Evolutionary conservation across 1,284 basidiomycete species (phyloP), one percentile per base, ranked within the genome.

Genomic region (Cryptococcus sp.): DNA sequence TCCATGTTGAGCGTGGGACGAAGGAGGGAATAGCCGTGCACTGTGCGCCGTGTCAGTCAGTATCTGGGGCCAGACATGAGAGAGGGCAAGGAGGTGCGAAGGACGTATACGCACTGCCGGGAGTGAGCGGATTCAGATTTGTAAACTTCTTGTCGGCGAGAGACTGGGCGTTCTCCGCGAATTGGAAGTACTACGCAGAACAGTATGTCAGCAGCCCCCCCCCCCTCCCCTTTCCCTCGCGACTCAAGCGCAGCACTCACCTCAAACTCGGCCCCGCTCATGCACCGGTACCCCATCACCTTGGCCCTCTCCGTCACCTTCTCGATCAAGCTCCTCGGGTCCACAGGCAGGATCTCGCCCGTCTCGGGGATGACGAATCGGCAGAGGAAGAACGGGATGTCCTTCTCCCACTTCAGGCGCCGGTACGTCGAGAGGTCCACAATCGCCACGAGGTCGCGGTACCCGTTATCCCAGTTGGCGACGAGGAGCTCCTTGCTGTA

Each of bases 1-100:
- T 84, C 86, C 63, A 86, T 86, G 77, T 97, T 95, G 38, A 95
- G 77, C 49, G 91, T 88, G 0, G 91, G 89, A 33, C 91, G 82
- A 5, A 94, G 80, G n/a, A 94, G 79, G 3, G 91, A 94, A 69
- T 94, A 95, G 4, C 91, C 91, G 67, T 94, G 91, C 87, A 92
- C 91, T 94, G 62, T 12, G 37, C 13, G 46, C 24, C 38, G 43
- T 15, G 3, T 2, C 16, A 45, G 33, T 58, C 20, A 55, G 50
- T 42, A 47, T 13, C 20, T 51, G 24, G 21, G 18, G 33, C 39
- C 28, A 33, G 28, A 9, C 28, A 33, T 33, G 28, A n/a, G n/a
- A n/a, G 28, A 33, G 28, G 18, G 11, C n/a, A 13, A 36, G 7
- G n/a, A 18, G 9, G 21, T 53, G 15, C 11, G n/a, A 52, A 28